Evolutionary conservation across 441 rosid species (phyloP).

Genomic region (Omphalea diandra): DNA sequence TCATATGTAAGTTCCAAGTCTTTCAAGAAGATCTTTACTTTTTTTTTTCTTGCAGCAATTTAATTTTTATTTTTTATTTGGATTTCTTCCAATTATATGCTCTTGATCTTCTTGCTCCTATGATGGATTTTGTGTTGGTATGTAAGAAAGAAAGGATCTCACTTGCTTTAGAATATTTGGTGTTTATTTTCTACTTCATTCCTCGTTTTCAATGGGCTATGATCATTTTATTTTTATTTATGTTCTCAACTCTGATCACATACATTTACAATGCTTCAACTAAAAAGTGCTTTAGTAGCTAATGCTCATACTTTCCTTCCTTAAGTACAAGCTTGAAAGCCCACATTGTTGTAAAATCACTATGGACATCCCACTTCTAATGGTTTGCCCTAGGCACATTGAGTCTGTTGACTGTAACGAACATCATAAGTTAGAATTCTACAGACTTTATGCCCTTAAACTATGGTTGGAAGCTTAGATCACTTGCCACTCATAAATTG

Average conservation of each 20-base stretch:
- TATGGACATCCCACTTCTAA: not conserved
- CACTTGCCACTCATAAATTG: not conserved
- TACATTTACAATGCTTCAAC: not conserved
- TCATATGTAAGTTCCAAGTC: slow-evolving; percentile 75
- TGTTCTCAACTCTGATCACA: not conserved
- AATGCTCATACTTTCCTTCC: not conserved
- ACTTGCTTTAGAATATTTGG: not conserved
- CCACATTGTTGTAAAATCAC: no score
- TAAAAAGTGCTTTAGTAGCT: not conserved
- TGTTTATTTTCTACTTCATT: not conserved
- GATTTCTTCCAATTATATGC: not conserved
- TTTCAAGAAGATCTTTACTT: slow-evolving; percentile 8
- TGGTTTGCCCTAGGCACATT: not conserved
- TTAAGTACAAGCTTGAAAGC: not conserved
- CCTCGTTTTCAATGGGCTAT: not conserved
- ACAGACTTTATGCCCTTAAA: not conserved
- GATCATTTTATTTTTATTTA: not conserved
- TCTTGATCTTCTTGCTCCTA: not conserved
- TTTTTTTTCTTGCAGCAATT: slow-evolving; percentile 5
- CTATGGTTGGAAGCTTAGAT: slow-evolving; percentile 1
- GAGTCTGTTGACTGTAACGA: not conserved
- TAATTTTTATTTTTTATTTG: slow-evolving; percentile 3
- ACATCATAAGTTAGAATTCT: not conserved
- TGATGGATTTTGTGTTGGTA: slow-evolving; percentile 6
- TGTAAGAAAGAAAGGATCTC: not conserved